Percentiles rank a stretch among this genome's conserved stretches.
Evolutionary conservation across 2,329 filamentous ascomycete species (phyloP).

Genomic region (Hymenoscyphus scutula): DNA sequence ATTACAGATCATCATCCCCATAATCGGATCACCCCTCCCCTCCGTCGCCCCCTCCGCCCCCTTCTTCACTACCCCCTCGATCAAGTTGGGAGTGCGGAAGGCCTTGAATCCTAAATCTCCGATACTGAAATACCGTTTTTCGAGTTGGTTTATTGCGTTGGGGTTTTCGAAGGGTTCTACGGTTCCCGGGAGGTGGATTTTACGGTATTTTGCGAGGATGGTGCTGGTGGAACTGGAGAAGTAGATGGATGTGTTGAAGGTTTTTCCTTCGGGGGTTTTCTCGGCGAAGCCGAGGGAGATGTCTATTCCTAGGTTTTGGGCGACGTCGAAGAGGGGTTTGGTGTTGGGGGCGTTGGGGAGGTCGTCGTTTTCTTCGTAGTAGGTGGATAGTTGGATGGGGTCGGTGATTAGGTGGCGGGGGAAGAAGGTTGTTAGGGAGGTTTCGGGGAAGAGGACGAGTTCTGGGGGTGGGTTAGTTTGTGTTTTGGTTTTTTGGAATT

Average conservation of each 20-base stretch:
- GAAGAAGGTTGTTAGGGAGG: constrained; percentile 57
- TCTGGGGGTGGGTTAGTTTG: constrained; percentile 24
- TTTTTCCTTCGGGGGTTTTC: constrained; percentile 42
- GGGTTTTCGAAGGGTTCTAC: constrained; percentile 49
- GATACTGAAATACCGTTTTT: constrained; percentile 54
- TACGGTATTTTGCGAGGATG: constrained; percentile 52
- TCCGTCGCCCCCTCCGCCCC: constrained; percentile 13
- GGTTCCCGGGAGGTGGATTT: constrained; percentile 53
- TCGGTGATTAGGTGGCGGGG: constrained; percentile 49
- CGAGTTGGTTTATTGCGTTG: constrained; percentile 51
- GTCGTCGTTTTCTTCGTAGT: constrained; percentile 50
- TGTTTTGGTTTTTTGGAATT: too few species aligned
- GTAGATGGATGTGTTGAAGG: constrained; percentile 53
- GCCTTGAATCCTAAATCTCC: constrained; percentile 53
- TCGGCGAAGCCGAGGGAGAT: constrained; percentile 54
- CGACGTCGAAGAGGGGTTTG: constrained; percentile 48
- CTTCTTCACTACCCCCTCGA: constrained; percentile 40
- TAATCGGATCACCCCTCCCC: constrained; percentile 47
- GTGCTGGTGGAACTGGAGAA: constrained; percentile 44
- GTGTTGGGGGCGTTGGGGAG: constrained; percentile 43
- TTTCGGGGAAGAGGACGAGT: constrained; percentile 53
- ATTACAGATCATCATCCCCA: constrained; percentile 56
- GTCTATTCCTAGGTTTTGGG: constrained; percentile 47
- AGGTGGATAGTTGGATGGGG: constrained; percentile 44
- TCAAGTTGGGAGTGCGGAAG: constrained; percentile 49